Evolutionary conservation across 768 basidiomycete species (phyloP), one percentile per base, ranked within the genome.

Genomic region (Panellus pusillus): DNA sequence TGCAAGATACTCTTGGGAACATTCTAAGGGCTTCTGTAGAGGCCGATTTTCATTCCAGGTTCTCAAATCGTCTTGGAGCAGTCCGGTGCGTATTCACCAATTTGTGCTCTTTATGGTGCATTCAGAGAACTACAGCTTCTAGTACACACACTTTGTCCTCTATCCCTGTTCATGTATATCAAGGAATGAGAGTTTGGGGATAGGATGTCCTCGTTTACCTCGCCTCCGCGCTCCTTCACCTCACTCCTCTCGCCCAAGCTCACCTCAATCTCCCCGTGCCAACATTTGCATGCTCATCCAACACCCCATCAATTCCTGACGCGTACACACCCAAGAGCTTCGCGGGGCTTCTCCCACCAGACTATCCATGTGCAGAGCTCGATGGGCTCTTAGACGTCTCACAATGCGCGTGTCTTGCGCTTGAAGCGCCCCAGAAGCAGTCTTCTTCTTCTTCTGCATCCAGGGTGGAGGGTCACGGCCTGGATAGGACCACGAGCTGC

Each of bases 211-310:
- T n/a, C n/a, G 19, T 55, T 19, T 24, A 38, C 55, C 0, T 36
- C 54, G 14, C 37, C 55, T 4, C 48, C 54, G 47, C 38, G 46
- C 18, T 47, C 59, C 4, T 57, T 57, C 27, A 39, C 39, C 20
- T 51, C 44, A 9, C 52, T 57, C 14, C 47, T 54, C 3, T 54
- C 59, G n/a, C 55, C 59, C 11, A 55, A 61, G 8, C 59, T 61
- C 9, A 55, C 51, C 50, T 60, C 19, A 51, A 56, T n/a, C 47
- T 60, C 17, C 53, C 51, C 9, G 36, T 17, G 14, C 32, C 38
- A 14, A 1, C n/a, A 6, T 19, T 32, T 5, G 8, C 24, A 15
- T 29, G 40, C 6, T 24, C 38, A 1, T n/a, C 40, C 5, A 43
- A 48, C 14, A 20, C 54, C 19, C 50, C 54, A 1, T 57, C 59